Evolutionary conservation across 73 alveolate species (phyloP), one percentile per base, ranked within the genome.

Genomic region (Paramecium octaurelia): DNA sequence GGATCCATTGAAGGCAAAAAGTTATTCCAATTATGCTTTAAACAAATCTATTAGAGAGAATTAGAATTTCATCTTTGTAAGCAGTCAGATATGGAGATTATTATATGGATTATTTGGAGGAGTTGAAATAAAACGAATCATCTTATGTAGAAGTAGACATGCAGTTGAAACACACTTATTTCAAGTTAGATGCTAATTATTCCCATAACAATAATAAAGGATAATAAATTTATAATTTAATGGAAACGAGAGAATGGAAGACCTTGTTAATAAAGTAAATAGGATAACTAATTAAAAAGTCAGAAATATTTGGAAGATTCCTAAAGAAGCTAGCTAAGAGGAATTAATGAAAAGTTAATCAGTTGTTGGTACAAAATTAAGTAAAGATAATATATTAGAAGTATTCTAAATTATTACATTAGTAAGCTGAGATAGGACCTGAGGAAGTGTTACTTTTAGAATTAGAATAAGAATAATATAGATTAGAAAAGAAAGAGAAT

Each of bases 381-480:
- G 92, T 80, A 80, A 20, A 44, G 91, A 80, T 44, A 9, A 40
- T 8, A 44, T 48, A 8, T 24, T 80, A 75, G 88, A 75, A 38
- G 88, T 75, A 75, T 38, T 75, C 6, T n/a, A 11, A 35, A 3
- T 6, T 75, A 75, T 75, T 35, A n/a, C 31, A 20, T 40, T 92
- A 94, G 60, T 93, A 92, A 36, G 70, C 92, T 24, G 95, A 94
- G 35, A 75, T 95, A 16, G 97, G 97, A 46, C 93, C 92, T 20
- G 95, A 95, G 20, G 96, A 92, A 44, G 46, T 94, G 1, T 43
- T 94, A 18, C n/a, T 94, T 2, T 54, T 86, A 31, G 98, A 95
- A 59, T 50, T 93, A n/a, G 43, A 64, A 83, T 12, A n/a, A 76
- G 50, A 29, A 23, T 90, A 60, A 90, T 46, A 58, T 64, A 64